Evolutionary conservation across 1,284 basidiomycete genomes (phyloP), one percentile per base, ranked within the genome.

Genomic region (Meripilus lineatus): DNA sequence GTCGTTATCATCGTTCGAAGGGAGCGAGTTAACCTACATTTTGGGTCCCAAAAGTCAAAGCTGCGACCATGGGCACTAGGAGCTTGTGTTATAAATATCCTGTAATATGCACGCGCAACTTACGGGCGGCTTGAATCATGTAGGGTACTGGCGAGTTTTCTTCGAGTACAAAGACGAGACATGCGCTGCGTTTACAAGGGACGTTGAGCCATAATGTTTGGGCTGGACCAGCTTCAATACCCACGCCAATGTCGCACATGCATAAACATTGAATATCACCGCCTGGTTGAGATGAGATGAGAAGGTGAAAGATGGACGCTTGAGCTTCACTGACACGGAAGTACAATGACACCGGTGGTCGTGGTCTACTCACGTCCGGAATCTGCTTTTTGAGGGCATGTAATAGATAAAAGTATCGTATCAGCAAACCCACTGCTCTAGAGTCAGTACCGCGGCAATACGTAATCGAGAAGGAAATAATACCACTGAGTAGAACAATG

Each of bases 121-220:
- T 47, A 80, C 77, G 51, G 18, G 70, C 63, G 20, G 77, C 77
- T 47, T 74, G 70, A 11, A 75, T 59, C 63, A 81, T 69, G 53
- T 72, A 75, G 5, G 70, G 65, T 52, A 71, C 66, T 4, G 61
- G 48, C 30, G 52, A 56, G 4, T 51, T 33, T n/a, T 48, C 40
- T 21, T 64, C 53, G 11, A 62, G 58, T 32, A 75, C 49, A 53
- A 71, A 73, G 18, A 68, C 55, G 36, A 76, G 56, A 24, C 72
- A 69, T 23, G 66, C 67, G 1, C 70, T 71, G 47, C 35, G 42
- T 20, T 10, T 15, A 21, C n/a, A 15, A 17, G 20, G 32, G 30
- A 3, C 30, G 20, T 35, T 10, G 36, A n/a, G 2, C 24, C 11
- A 13, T 11, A n/a, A 18, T 5, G 17, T 35, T 25, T 15, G 26